A percentile compares a stretch with the other conserved stretches of the same genome.
Evolutionary conservation across 441 rosid species (phyloP).

Genomic region (Adansonia rubrostipa): DNA sequence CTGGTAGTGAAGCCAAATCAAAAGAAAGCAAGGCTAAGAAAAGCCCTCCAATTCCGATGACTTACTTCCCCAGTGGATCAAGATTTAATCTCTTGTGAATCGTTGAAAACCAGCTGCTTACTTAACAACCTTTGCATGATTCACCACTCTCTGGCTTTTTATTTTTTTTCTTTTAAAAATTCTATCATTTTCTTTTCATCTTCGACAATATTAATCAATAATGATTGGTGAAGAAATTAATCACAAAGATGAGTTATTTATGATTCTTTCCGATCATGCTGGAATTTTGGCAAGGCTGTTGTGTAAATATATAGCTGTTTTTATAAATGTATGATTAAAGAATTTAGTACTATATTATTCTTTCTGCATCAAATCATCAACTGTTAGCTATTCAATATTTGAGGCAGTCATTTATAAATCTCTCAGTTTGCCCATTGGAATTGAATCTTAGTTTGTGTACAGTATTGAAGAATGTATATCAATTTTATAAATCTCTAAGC

Average conservation of each 20-base stretch:
- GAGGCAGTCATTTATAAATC: background rate
- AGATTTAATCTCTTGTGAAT: conserved; percentile 25
- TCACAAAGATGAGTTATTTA: background rate
- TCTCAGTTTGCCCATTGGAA: background rate
- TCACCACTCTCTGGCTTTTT: background rate
- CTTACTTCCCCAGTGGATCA: conserved; percentile 33
- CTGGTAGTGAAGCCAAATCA: background rate
- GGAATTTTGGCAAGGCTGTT: background rate
- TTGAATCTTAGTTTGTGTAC: background rate
- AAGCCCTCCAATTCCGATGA: conserved; percentile 29
- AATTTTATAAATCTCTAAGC: too few relatives aligned
- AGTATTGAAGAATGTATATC: background rate
- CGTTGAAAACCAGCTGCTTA: background rate
- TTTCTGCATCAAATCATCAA: background rate
- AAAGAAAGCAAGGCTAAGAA: conserved; percentile 26
- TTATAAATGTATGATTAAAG: background rate
- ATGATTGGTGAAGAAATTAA: background rate
- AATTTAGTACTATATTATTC: background rate
- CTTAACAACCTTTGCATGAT: background rate
- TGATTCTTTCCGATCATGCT: background rate
- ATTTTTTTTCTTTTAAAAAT: background rate
- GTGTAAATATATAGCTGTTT: background rate
- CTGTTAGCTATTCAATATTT: too few relatives aligned
- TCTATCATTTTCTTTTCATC: background rate
- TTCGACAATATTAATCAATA: background rate